Conservation (phyloP, 164 flowering plant species). For the Santalum album region DNA sequence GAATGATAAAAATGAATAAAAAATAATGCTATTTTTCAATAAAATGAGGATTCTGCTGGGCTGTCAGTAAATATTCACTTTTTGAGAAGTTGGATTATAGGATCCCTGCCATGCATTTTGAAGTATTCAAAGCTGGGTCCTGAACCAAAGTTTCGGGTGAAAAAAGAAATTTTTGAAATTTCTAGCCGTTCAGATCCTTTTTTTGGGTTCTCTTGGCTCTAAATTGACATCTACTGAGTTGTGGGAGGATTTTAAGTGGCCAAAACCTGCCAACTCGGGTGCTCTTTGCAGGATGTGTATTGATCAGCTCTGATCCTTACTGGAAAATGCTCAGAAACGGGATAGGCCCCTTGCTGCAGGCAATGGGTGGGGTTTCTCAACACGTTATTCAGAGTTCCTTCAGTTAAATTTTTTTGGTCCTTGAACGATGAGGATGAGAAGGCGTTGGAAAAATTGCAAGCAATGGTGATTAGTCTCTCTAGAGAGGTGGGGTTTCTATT, state of each 20-base stretch:
- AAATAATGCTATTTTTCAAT: too few relatives aligned
- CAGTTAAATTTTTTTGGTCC: slow-evolving; percentile 71
- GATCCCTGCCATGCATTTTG: slow-evolving; percentile 60
- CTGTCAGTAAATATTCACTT: slow-evolving; percentile 40
- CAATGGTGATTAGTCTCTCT: slow-evolving; percentile 52
- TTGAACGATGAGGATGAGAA: slow-evolving; percentile 67
- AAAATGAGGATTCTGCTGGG: slow-evolving; percentile 59
- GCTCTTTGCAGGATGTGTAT: slow-evolving; percentile 65
- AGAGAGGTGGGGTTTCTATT: slow-evolving; percentile 45
- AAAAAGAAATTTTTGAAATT: slow-evolving; percentile 83
- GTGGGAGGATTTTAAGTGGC: slow-evolving; percentile 88
- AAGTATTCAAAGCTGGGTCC: slow-evolving; percentile 58
- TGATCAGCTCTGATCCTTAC: slow-evolving; percentile 73
- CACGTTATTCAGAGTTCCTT: slow-evolving; percentile 78
- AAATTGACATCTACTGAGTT: slow-evolving; percentile 94
- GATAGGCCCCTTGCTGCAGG: slow-evolving; percentile 30
- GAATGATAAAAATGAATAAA: too few relatives aligned
- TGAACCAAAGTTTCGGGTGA: slow-evolving; percentile 57
- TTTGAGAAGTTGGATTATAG: slow-evolving; percentile 77
- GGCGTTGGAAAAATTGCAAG: slow-evolving; percentile 63
- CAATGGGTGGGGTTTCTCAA: slow-evolving; percentile 60
- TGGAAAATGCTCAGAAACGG: slow-evolving; percentile 73
- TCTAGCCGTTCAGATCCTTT: slow-evolving; percentile 85
- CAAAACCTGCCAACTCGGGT: slow-evolving; percentile 67
- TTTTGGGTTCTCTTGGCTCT: slow-evolving; percentile 84